phyloP scores from a whole-genome alignment of 1,284 basidiomycete species.

The Takashimella tepidaria region DNA sequence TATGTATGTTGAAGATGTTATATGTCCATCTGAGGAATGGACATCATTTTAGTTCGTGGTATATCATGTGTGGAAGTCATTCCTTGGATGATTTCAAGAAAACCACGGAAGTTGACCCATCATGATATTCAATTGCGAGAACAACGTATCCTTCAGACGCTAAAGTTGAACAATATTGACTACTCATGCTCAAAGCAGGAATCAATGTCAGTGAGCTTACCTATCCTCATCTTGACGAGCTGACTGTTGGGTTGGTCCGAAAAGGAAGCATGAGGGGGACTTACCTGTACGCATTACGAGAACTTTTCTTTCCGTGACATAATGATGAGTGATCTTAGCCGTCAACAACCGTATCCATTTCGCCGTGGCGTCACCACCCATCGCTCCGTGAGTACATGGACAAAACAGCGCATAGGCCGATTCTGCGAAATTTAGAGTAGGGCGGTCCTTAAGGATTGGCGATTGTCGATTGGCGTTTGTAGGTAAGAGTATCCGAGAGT shows the following conservation, averaged over 20 bases:
- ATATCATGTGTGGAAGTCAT: no score
- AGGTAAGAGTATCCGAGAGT: neutral
- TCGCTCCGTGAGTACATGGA: neutral
- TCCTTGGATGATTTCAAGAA: no score
- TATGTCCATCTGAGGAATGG: no score
- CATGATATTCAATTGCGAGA: constrained; percentile 68
- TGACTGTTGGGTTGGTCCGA: no score
- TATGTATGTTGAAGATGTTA: no score
- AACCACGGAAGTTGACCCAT: constrained; percentile 61
- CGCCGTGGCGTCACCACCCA: no score
- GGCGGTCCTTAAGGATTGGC: neutral
- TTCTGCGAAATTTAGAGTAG: neutral
- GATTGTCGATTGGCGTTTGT: neutral
- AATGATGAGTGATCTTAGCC: constrained; percentile 55
- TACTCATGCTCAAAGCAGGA: no score
- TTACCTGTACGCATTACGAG: constrained; percentile 63
- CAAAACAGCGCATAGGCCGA: neutral
- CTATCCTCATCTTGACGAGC: no score
- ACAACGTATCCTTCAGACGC: constrained; percentile 71
- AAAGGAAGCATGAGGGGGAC: constrained; percentile 6
- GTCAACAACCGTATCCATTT: neutral
- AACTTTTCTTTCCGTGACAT: constrained; percentile 75
- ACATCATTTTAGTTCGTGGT: no score
- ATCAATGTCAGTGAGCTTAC: no score
- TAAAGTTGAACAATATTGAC: constrained; percentile 63